Evolutionary conservation across 2,329 filamentous ascomycete genomes (phyloP), one percentile per base, ranked within the genome.

Genomic region (Cadophora sp.): DNA sequence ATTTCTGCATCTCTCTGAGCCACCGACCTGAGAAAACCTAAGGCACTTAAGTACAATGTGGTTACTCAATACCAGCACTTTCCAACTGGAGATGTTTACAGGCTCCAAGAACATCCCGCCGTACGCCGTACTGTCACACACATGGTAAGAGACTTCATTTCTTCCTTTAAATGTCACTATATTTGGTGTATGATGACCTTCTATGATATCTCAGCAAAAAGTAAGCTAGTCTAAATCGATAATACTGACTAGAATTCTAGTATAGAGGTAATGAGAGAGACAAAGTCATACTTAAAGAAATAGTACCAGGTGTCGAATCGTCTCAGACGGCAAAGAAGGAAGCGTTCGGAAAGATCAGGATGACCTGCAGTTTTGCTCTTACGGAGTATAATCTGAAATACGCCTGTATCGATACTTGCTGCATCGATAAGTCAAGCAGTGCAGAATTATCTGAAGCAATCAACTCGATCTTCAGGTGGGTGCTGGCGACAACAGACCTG

Each of bases 341-440:
- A 29, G 61, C 43, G 2, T 53, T 64, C n/a, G 22, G 34, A 24
- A 64, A 55, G 29, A 19, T 31, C 46, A 64, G 27, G 31, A 37
- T 58, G 29, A 58, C 55, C n/a, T 37, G 55, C 7, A 19, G n/a
- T 11, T 19, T 37, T 7, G 27, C 51, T 16, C 31, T 4, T 19
- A 43, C 12, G n/a, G n/a, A 53, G 19, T 22, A 40, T 9, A 16
- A 40, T 14, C 11, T 64, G 9, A 14, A 37, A 19, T 64, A 53
- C 22, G 37, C 37, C 9, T 56, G 34, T 31, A 37, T 64, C 4
- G 61, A 55, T 26, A 64, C 50, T 14, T 64, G 48, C 31, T 64
- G 61, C 31, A 55, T 64, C 22, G 60, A 62, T 14, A n/a, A 62
- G n/a, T 31, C 46, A 3, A 62, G 60, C 27, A 51, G 43, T 19